These are phyloP conservation scores for Globisporangium alternatum DNA, from an alignment of 352 stramenopile species.

Conservation along the genomic window DNA sequence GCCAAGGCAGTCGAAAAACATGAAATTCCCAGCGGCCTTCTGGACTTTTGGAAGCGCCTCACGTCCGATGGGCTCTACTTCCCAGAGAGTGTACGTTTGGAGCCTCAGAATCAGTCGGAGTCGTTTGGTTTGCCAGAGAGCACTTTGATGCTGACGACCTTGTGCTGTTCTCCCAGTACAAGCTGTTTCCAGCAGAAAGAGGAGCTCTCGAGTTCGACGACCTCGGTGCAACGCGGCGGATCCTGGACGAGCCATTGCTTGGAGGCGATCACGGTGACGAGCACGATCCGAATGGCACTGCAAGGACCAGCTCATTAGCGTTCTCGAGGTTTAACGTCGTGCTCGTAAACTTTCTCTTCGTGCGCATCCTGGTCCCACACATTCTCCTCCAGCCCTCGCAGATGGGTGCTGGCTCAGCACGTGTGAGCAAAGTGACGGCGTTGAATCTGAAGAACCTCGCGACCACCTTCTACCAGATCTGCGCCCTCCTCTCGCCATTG, in stretches of 20 bases:
- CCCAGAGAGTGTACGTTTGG: slow-evolving; percentile 38
- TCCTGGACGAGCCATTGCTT: slow-evolving; percentile 14
- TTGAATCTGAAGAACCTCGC: slow-evolving; percentile 47
- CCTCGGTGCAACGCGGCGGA: slow-evolving; percentile 48
- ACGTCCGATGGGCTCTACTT: slow-evolving; percentile 66
- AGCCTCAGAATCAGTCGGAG: neutral
- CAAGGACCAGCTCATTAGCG: neutral
- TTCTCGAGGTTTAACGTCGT: slow-evolving; percentile 51
- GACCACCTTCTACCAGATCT: slow-evolving; percentile 54
- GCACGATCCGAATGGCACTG: neutral
- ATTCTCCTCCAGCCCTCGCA: slow-evolving; percentile 53
- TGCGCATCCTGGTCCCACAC: slow-evolving; percentile 58
- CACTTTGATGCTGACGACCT: neutral
- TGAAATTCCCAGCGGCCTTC: slow-evolving; percentile 49
- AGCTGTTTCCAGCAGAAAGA: slow-evolving; percentile 45
- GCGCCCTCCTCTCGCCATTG: slow-evolving; percentile 36
- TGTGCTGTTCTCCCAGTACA: slow-evolving; percentile 32
- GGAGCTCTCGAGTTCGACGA: slow-evolving; percentile 48
- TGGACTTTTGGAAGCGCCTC: slow-evolving; percentile 56
- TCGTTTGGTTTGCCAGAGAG: neutral
- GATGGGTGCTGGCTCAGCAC: slow-evolving; percentile 31
- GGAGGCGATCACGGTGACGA: neutral
- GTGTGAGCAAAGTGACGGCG: slow-evolving; percentile 22
- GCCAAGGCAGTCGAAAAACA: slow-evolving; percentile 44
- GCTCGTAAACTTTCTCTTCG: slow-evolving; percentile 58